Base-by-base conservation (phyloP, 768 basidiomycete genomes). In the Suillus occidentalis region DNA sequence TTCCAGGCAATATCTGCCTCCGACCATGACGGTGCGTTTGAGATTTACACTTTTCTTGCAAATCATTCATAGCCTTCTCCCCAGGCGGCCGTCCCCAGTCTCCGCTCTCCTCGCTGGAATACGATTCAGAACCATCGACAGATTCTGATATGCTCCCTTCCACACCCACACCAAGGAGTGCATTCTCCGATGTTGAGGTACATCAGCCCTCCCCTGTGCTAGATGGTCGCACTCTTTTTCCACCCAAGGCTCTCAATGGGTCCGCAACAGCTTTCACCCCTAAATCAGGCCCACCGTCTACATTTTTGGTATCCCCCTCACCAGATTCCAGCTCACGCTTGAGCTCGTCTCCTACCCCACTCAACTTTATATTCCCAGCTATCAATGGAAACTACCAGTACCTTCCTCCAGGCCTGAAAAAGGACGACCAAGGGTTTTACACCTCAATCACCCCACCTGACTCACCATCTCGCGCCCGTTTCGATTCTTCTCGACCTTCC, bases 341-440 rank as follows among this genome's bases (percentile, higher is more conserved):
- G 16, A 9, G 39, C 18, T 59, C 58, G 18, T 66, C 66, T 60
- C 67, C 66, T 14, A 36, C 57, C 18, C 49, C 57, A 18, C 25
- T 53, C 59, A 74, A 80, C 61, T 83, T 86, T 70, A 77, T 82
- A 57, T 83, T 87, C 75, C 82, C 87, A 4, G 81, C 84, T 0
- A 76, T 83, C 56, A 79, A 79, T 58, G 72, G 76, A 25, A 69
- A 74, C 58, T 64, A 71, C 37, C 53, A 69, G 50, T 61, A 70
- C 22, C 64, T 68, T 3, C 77, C 80, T n/a, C 72, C 76, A 4
- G 80, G 78, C 67, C 75, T 84, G 57, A 81, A 81, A 74, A 86
- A 84, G 68, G 85, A 86, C 63, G 85, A 84, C 28, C 79, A 83
- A 50, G 85, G 82, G 1, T 83, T 86, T 70, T 82, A 82, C 67